A percentile compares a stretch with the other conserved stretches of the same genome.
Conservation (phyloP, 2,329 filamentous ascomycete genomes). For the Mariannaea sp. region DNA sequence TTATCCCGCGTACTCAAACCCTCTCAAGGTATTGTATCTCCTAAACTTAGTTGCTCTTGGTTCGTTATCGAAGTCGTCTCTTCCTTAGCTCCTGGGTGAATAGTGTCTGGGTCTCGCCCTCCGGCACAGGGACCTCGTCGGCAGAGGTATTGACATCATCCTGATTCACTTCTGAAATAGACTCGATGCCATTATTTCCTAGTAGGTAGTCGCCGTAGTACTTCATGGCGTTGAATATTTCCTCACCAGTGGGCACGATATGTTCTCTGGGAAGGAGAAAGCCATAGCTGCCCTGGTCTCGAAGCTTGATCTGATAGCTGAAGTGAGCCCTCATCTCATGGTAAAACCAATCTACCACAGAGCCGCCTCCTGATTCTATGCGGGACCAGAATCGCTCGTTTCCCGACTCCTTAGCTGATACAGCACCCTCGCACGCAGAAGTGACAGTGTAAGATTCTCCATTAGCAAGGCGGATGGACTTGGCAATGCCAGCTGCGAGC, state of each 20-base stretch:
- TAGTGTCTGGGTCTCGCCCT: slow-evolving; percentile 19
- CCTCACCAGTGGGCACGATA: slow-evolving; percentile 87
- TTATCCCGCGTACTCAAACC: slow-evolving; percentile 15
- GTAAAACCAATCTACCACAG: slow-evolving; percentile 94
- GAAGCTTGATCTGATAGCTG: slow-evolving; percentile 91
- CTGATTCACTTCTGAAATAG: slow-evolving; percentile 34
- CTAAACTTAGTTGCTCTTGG: not conserved
- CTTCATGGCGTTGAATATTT: slow-evolving; percentile 80
- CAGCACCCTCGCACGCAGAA: slow-evolving; percentile 84
- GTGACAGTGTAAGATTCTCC: slow-evolving; percentile 77
- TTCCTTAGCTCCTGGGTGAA: slow-evolving; percentile 40
- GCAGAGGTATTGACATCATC: slow-evolving; percentile 22
- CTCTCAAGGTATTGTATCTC: not conserved
- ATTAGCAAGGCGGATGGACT: slow-evolving; percentile 81
- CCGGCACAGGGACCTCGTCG: slow-evolving; percentile 12
- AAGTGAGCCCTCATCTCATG: slow-evolving; percentile 81
- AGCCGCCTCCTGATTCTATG: slow-evolving; percentile 79
- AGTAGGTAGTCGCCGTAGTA: slow-evolving; percentile 83
- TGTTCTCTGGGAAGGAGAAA: slow-evolving; percentile 86
- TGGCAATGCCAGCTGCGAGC: slow-evolving; percentile 83
- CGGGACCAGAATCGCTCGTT: slow-evolving; percentile 42
- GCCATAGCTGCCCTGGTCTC: slow-evolving; percentile 92
- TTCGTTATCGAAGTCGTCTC: slow-evolving; percentile 37
- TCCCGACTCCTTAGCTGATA: slow-evolving; percentile 42
- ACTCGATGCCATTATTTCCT: slow-evolving; percentile 70